Evolutionary conservation across 306 rosid genomes (phyloP), one percentile per base, ranked within the genome.

Genomic region (Rosa rugosa): DNA sequence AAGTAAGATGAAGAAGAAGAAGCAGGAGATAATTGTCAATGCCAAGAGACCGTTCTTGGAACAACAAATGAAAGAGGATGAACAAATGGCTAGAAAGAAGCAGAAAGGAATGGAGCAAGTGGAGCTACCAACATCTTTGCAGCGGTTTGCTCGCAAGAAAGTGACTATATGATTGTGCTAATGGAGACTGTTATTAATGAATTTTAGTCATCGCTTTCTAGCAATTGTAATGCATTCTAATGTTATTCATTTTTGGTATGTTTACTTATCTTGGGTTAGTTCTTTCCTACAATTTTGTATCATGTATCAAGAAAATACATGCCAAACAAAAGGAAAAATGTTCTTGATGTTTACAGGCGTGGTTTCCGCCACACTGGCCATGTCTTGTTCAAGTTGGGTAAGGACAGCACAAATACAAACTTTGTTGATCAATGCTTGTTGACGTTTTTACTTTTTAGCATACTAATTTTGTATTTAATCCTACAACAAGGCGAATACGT

Each of bases 21-120:
- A 79, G 80, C 86, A 85, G 79, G 97, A 84, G 9, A 79, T 88
- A 12, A 16, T 95, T 67, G 87, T 76, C 27, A 87, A 53, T 75
- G 94, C 87, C 59, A 95, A 90, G 86, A 91, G 94, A 78, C 96
- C 94, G 69, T 92, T 80, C 89, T 53, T 91, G 82, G 92, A 92
- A 73, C 83, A 89, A 64, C 86, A 92, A 38, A 81, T 77, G 60
- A 80, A 80, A 64, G 96, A 86, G 71, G 90, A 90, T 63, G 87
- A 88, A 75, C 72, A 79, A 64, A 25, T 73, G 10, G 73, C 88
- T 27, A 78, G 72, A 53, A 94, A 94, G 92, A 90, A 87, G 85
- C 91, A 83, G 76, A 94, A 77, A 84, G 49, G 66, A 51, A 46
- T 75, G 5, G 91, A 85, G 83, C 89, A 82, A 54, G 87, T 69